Evolutionary conservation across 495 filamentous ascomycete genomes (phyloP), one percentile per base, ranked within the genome.

Genomic region (Glutinoglossum americanum): DNA sequence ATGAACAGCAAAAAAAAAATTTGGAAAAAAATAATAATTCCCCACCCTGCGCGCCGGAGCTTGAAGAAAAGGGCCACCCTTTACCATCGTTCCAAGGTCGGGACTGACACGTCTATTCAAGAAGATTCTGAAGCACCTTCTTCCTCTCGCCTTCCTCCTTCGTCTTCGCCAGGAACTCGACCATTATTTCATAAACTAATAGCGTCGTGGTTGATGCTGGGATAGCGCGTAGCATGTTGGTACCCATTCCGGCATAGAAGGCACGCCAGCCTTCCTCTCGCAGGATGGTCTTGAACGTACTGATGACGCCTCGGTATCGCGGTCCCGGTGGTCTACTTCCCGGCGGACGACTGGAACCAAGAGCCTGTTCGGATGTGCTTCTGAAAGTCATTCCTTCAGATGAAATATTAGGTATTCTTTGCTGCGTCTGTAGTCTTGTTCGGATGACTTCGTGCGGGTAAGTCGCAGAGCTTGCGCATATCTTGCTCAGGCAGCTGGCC

Each of bases 181-280:
- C 27, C 9, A 58, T 41, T 27, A 23, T 87, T 71, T 99, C 92
- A 67, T 94, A 99, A 21, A 92, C 97, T 63, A 99, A 76, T 80
- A 99, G 88, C 7, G 92, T 97, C 37, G 94, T 95, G 65, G 93
- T 93, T 23, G 90, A 89, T 33, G 90, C 87, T 25, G 92, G 92
- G 21, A 99, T 81, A 17, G 92, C 93, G 55, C 92, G 79, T 74
- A 96, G 85, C 76, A 99, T 83, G 69, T 99, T 99, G 35, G 89
- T 94, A 37, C 92, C 93, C 78, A 99, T 93, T 28, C 92, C 92
- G 23, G 88, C 87, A 66, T 99, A 99, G 66, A 99, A 96, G 7
- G 89, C 93, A 54, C 83, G 75, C 89, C 93, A 95, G 1, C 92
- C 92, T 68, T 99, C 92, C 68, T 99, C 92, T 25, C 73, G 71